phyloP scores from a whole-genome alignment of 129 eudicot species.

The Cynara cardunculus region DNA sequence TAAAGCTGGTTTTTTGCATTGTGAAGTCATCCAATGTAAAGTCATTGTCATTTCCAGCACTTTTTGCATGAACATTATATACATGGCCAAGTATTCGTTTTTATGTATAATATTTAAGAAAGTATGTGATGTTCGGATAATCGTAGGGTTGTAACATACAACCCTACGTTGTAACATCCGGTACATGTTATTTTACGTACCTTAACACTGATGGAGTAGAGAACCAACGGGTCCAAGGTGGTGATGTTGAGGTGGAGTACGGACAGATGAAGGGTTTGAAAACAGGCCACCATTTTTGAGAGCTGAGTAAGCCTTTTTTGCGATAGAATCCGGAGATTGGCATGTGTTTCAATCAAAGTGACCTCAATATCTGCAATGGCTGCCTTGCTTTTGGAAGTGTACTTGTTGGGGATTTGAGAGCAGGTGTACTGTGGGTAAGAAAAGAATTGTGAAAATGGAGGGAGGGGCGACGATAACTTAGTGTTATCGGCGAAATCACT shows the following conservation, averaged over 20 bases:
- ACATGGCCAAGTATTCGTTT: conserved; percentile 9
- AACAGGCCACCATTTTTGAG: conserved; percentile 71
- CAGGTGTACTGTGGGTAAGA: conserved; percentile 64
- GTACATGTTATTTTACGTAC: conserved; percentile 31
- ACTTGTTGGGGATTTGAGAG: conserved; percentile 50
- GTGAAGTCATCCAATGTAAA: conserved; percentile 48
- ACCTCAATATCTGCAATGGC: conserved; percentile 84
- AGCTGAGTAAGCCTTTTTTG: conserved; percentile 58
- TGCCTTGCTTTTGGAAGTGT: conserved; percentile 57
- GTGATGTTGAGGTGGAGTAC: conserved; percentile 94
- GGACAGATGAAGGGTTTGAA: conserved; percentile 59
- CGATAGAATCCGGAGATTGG: conserved; percentile 69
- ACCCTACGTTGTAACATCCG: background rate
- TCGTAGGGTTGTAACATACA: conserved; percentile 3
- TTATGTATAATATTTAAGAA: background rate
- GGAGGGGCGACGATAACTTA: background rate
- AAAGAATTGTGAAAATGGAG: conserved; percentile 66
- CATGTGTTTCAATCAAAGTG: conserved; percentile 90
- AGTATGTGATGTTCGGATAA: background rate
- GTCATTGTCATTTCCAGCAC: conserved; percentile 52
- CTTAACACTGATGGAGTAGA: conserved; percentile 93
- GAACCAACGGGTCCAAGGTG: conserved; percentile 77
- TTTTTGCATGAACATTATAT: conserved; percentile 29
- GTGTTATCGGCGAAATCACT: background rate
- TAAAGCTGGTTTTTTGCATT: conserved; percentile 54